A percentile compares a stretch with the other conserved stretches of the same genome.
Evolutionary conservation across 306 rosid species (phyloP).

Genomic region (Delonix regia): DNA sequence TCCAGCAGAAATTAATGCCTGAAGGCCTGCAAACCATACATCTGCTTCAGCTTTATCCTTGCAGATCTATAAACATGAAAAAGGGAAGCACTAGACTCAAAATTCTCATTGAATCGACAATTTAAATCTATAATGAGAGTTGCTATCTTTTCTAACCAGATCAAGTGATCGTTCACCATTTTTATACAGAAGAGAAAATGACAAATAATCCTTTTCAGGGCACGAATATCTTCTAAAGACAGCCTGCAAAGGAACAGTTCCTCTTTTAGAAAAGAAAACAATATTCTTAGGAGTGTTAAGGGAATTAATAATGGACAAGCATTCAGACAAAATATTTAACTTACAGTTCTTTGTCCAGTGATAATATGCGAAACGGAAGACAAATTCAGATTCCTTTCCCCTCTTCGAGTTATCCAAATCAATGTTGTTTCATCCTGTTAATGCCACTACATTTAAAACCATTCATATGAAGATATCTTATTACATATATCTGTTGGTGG

Average conservation of each 20-base stretch:
- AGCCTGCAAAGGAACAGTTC: constrained; percentile 56
- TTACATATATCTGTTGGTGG: constrained; percentile 17
- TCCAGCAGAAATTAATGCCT: constrained; percentile 67
- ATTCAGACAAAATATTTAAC: constrained; percentile 44
- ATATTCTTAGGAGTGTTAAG: background rate
- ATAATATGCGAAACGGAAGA: constrained; percentile 60
- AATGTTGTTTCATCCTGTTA: constrained; percentile 86
- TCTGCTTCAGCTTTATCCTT: constrained; percentile 92
- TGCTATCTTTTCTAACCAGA: constrained; percentile 64
- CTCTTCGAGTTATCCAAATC: constrained; percentile 82
- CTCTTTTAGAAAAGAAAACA: background rate
- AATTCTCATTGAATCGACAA: constrained; percentile 20
- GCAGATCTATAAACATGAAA: constrained; percentile 71
- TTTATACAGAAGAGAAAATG: constrained; percentile 84
- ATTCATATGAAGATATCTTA: constrained; percentile 34
- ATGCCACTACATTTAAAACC: constrained; percentile 50
- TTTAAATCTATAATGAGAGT: constrained; percentile 18
- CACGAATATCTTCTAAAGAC: constrained; percentile 89
- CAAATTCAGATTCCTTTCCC: constrained; percentile 70
- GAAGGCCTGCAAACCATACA: constrained; percentile 80
- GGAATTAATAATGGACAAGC: constrained; percentile 2
- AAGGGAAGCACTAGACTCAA: constrained; percentile 17
- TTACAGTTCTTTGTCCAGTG: constrained; percentile 96
- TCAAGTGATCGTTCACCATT: constrained; percentile 87
- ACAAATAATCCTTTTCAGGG: constrained; percentile 90